These are phyloP conservation scores for Calonectria henricotiae DNA, from an alignment of 2,329 filamentous ascomycete species.

Conservation along the genomic window DNA sequence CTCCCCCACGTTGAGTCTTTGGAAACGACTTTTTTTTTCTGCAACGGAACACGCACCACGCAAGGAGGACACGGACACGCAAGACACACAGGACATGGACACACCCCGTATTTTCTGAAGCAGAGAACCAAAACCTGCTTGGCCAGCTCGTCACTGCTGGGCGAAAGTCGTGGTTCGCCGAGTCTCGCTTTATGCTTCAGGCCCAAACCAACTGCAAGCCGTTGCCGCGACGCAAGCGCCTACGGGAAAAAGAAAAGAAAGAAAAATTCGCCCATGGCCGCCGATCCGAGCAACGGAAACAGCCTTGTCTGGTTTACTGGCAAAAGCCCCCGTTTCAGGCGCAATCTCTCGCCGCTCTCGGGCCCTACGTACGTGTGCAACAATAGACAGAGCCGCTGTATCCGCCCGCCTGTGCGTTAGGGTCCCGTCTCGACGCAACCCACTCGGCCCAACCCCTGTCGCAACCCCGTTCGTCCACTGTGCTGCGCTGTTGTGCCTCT, in stretches of 20 bases:
- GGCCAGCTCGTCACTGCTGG: neutral
- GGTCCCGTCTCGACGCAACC: slow-evolving; percentile 15
- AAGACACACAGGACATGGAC: slow-evolving; percentile 19
- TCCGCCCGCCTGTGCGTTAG: slow-evolving; percentile 21
- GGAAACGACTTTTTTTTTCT: slow-evolving; percentile 18
- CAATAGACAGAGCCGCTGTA: slow-evolving; percentile 22
- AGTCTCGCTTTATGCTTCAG: slow-evolving; percentile 14
- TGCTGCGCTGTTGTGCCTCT: slow-evolving; percentile 4
- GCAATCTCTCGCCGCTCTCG: slow-evolving; percentile 16
- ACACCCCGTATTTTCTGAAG: slow-evolving; percentile 6
- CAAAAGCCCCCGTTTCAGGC: slow-evolving; percentile 15
- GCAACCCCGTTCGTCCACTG: slow-evolving; percentile 8
- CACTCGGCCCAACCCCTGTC: slow-evolving; percentile 16
- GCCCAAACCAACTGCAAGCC: slow-evolving; percentile 6
- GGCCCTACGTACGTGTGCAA: slow-evolving; percentile 20
- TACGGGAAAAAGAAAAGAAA: slow-evolving; percentile 4
- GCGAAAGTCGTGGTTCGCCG: neutral
- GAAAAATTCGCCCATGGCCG: neutral
- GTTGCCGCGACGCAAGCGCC: slow-evolving; percentile 1
- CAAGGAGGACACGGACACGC: slow-evolving; percentile 23
- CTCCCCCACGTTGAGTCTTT: slow-evolving; percentile 4
- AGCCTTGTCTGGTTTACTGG: slow-evolving; percentile 8
- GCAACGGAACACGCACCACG: slow-evolving; percentile 22
- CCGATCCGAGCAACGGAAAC: neutral
- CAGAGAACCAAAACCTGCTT: neutral